These are phyloP conservation scores for Cucurbita maxima DNA, from an alignment of 306 rosid species.

Conservation along the genomic window DNA sequence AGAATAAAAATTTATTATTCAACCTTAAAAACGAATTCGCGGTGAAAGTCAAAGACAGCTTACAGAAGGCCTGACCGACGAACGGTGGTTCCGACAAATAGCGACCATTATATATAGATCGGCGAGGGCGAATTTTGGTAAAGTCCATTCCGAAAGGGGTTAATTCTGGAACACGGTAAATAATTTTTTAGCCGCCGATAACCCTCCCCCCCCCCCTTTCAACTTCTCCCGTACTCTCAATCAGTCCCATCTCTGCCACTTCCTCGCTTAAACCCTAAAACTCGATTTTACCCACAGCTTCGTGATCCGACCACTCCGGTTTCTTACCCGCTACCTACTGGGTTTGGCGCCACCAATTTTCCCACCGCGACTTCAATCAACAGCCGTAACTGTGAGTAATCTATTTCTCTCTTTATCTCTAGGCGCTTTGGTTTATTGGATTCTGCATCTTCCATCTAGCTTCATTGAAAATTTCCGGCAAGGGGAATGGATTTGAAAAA, in stretches of 20 bases:
- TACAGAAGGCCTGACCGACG: neutral
- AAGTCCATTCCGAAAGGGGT: neutral
- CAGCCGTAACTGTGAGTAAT: neutral
- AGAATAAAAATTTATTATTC: too few relatives aligned
- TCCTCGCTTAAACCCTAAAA: neutral
- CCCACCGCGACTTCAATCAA: neutral
- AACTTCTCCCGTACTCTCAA: neutral
- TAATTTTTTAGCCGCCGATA: conserved; percentile 8
- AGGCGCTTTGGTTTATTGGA: neutral
- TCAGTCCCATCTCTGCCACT: neutral
- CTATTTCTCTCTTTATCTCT: neutral
- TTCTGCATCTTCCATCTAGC: neutral
- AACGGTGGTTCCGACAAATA: neutral
- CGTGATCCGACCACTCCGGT: neutral
- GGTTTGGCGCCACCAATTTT: neutral
- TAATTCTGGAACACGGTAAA: conserved; percentile 1
- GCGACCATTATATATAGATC: neutral
- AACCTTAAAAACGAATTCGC: neutral
- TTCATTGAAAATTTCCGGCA: neutral
- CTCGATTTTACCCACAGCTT: neutral
- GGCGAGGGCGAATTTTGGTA: neutral
- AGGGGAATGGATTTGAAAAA: neutral
- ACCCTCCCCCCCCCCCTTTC: too few relatives aligned
- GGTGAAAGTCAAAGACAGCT: neutral
- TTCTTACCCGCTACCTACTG: neutral